Percentiles rank a stretch among this genome's conserved stretches.
Evolutionary conservation across 768 basidiomycete genomes (phyloP).

Genomic region (Mycena rosella): DNA sequence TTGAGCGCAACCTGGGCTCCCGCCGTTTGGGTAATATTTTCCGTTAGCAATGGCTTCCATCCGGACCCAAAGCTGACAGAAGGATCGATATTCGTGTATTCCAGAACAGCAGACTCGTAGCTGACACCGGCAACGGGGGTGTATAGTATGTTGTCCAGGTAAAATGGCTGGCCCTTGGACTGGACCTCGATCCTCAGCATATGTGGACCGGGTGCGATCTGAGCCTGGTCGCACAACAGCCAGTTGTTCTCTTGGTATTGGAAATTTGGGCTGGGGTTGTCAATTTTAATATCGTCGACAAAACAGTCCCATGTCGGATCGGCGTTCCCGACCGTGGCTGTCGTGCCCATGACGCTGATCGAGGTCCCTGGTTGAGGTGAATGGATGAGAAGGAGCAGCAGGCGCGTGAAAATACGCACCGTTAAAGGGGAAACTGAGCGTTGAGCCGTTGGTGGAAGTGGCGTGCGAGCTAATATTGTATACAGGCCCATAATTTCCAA

Average conservation of each 20-base stretch:
- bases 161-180: conserved; percentile 44
- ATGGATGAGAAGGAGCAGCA: conserved; percentile 18
- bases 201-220: conserved; percentile 43
- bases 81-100: conserved; percentile 34
- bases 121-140: conserved; percentile 30
- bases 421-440: conserved; percentile 27
- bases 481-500: conserved; percentile 50
- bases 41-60: conserved; percentile 36
- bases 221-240: conserved; percentile 42
- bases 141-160: conserved; percentile 47
- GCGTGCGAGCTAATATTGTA: conserved; percentile 39
- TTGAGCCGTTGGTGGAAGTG: conserved; percentile 6
- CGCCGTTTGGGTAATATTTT: conserved; percentile 37
- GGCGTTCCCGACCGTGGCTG: conserved; percentile 23
- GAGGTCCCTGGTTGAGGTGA: conserved; percentile 42
- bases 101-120: conserved; percentile 16
- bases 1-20: conserved; percentile 40
- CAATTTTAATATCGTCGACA: conserved; percentile 44
- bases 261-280: conserved; percentile 33
- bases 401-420: conserved; percentile 1
- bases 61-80: conserved; percentile 26
- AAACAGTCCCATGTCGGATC: conserved; percentile 51
- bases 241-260: conserved; percentile 48
- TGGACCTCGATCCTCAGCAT: conserved; percentile 43
- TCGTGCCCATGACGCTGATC: conserved; percentile 43